phyloP scores from a whole-genome alignment of 257 asterid species.

The Primulina huaijiensis region DNA sequence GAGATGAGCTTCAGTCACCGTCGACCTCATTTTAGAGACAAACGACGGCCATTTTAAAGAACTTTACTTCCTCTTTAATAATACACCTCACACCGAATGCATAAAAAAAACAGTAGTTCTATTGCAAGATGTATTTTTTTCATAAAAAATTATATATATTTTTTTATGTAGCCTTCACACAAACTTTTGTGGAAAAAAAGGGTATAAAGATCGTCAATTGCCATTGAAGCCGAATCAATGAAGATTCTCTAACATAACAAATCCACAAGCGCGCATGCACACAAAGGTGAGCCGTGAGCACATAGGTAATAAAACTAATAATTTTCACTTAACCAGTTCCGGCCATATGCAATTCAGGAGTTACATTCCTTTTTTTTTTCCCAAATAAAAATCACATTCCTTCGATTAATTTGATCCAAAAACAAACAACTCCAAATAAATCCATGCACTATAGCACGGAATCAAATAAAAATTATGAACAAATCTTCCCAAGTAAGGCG shows the following conservation, averaged over 20 bases:
- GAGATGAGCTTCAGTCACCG: conserved; percentile 27
- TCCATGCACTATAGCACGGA: background rate
- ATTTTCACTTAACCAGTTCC: conserved; percentile 1
- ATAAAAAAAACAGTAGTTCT: background rate
- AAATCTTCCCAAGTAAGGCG: conserved; percentile 11
- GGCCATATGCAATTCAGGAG: background rate
- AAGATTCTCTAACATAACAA: background rate
- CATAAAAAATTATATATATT: too few relatives aligned
- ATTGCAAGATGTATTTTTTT: too few relatives aligned
- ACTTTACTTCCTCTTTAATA: conserved; percentile 5
- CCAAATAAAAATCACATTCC: background rate
- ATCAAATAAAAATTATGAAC: conserved; percentile 13
- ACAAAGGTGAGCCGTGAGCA: background rate
- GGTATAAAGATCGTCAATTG: background rate
- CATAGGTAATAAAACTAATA: background rate
- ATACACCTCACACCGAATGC: background rate
- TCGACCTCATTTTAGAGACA: conserved; percentile 17
- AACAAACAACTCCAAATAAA: conserved; percentile 16
- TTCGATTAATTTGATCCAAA: conserved; percentile 5
- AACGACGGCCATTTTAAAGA: background rate
- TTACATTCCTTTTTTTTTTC: background rate
- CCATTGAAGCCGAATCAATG: background rate
- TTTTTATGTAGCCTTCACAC: too few relatives aligned
- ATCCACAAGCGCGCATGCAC: conserved; percentile 8
- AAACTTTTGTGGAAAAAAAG: too few relatives aligned